Percentiles rank a stretch among this genome's conserved stretches.
phyloP scores from a whole-genome alignment of 1,284 basidiomycete genomes.

The Ustilago trichophora region DNA sequence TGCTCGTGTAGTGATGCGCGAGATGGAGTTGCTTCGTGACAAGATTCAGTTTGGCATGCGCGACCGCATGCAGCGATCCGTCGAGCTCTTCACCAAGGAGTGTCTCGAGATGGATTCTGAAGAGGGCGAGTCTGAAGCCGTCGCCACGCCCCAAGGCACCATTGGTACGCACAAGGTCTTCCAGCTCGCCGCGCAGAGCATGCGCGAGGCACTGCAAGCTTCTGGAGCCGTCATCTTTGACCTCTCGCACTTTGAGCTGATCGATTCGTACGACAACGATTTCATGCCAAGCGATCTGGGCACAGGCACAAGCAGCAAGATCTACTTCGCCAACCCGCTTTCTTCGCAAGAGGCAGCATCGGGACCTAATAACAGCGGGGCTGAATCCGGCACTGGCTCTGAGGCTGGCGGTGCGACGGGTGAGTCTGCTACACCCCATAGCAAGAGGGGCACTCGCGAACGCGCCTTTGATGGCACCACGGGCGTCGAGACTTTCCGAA shows the following conservation, averaged over 20 bases:
- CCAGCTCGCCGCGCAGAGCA: conserved; percentile 79
- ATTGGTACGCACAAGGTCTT: conserved; percentile 41
- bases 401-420: conserved; percentile 2
- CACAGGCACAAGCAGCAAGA: conserved; percentile 59
- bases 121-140: conserved; percentile 33
- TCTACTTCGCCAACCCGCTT: conserved; percentile 56
- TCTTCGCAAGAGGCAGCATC: conserved; percentile 27
- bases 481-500: conserved; percentile 37
- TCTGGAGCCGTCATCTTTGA: conserved; percentile 91
- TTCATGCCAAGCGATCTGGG: conserved; percentile 31
- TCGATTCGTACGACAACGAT: conserved; percentile 77
- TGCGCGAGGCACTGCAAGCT: conserved; percentile 86
- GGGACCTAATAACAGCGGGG: background rate
- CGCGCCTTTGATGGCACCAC: conserved; percentile 48
- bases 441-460: conserved; percentile 13
- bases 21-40: conserved; percentile 93
- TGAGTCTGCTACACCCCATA: background rate
- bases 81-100: conserved; percentile 94
- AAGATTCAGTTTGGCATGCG: conserved; percentile 91
- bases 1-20: conserved; percentile 87
- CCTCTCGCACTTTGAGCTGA: conserved; percentile 86
- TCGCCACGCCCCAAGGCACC: conserved; percentile 24
- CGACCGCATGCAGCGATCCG: conserved; percentile 89
- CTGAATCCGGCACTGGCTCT: conserved; percentile 1
- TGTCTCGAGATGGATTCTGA: conserved; percentile 85